These are phyloP conservation scores for Talaromyces proteolyticus DNA, from an alignment of 495 filamentous ascomycete genomes.

Conservation along the genomic window DNA sequence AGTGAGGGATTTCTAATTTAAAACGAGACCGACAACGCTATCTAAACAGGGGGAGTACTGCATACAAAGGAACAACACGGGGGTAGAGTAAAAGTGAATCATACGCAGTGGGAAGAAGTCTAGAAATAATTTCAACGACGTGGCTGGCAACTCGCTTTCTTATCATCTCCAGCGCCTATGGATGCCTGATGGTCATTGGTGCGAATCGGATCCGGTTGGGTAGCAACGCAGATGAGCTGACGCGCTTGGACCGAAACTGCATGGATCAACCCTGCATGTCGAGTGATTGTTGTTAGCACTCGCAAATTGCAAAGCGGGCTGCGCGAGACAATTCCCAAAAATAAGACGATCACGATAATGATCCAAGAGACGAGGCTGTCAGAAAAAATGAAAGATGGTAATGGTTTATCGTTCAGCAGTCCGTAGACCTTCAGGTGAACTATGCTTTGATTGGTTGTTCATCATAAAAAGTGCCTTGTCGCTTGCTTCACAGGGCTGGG, in stretches of 20 bases:
- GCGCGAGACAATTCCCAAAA: neutral
- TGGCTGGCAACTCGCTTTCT: too few species aligned
- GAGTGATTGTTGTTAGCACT: neutral
- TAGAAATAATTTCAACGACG: too few species aligned
- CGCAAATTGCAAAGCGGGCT: neutral
- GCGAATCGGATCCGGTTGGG: constrained; percentile 28
- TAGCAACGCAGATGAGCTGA: constrained; percentile 29
- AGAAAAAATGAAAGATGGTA: constrained; percentile 45
- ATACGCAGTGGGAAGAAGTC: too few species aligned
- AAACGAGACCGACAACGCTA: too few species aligned
- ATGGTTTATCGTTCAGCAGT: constrained; percentile 42
- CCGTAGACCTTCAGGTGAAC: constrained; percentile 47
- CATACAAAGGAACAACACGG: too few species aligned
- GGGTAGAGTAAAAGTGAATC: too few species aligned
- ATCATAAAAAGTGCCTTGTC: constrained; percentile 23
- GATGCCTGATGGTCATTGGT: neutral
- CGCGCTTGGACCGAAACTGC: neutral
- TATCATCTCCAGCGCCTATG: neutral
- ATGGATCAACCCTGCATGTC: neutral
- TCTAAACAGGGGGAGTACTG: too few species aligned
- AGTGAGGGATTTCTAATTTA: too few species aligned
- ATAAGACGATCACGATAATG: neutral
- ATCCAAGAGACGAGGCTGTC: constrained; percentile 15
- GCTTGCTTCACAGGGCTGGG: neutral
- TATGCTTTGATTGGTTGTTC: constrained; percentile 44